A percentile compares a stretch with the other conserved stretches of the same genome.
These are phyloP conservation scores for Magnusiomyces tetraspermus DNA, from an alignment of 1,139 yeast species.

Conservation along the genomic window DNA sequence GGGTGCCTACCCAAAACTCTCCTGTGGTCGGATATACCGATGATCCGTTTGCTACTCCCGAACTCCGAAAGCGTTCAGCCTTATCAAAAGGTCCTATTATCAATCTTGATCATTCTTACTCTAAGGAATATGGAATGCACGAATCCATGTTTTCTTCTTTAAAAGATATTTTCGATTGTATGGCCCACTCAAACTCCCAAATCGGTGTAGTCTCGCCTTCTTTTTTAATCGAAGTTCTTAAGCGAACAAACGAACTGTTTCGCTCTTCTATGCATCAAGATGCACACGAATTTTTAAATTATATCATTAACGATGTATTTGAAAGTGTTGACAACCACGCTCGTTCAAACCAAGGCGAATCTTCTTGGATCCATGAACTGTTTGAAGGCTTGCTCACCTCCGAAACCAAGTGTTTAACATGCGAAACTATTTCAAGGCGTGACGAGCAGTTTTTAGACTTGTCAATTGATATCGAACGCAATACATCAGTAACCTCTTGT, in stretches of 20 bases:
- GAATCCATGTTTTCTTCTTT: constrained; percentile 60
- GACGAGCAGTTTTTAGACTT: constrained; percentile 83
- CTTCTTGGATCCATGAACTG: constrained; percentile 55
- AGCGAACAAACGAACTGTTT: constrained; percentile 74
- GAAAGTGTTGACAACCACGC: constrained; percentile 46
- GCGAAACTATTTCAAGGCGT: constrained; percentile 77
- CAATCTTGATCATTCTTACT: constrained; percentile 60
- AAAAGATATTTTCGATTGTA: constrained; percentile 77
- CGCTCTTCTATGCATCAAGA: constrained; percentile 94
- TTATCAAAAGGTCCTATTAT: constrained; percentile 74
- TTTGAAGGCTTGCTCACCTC: constrained; percentile 83
- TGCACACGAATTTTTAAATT: constrained; percentile 92
- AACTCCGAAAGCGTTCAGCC: constrained; percentile 73
- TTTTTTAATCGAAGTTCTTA: constrained; percentile 61
- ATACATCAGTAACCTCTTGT: constrained; percentile 65
- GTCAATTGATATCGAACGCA: constrained; percentile 73
- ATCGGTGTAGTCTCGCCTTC: constrained; percentile 83
- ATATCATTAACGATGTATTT: constrained; percentile 68
- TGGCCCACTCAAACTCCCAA: constrained; percentile 58
- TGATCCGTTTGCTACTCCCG: constrained; percentile 52
- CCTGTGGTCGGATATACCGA: constrained; percentile 42
- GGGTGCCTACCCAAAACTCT: constrained; percentile 33
- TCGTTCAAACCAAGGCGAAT: constrained; percentile 7
- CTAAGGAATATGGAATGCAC: constrained; percentile 40
- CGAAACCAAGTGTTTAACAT: constrained; percentile 81